phyloP scores from a whole-genome alignment of 2,329 filamentous ascomycete genomes.

The Xylaria sp. region DNA sequence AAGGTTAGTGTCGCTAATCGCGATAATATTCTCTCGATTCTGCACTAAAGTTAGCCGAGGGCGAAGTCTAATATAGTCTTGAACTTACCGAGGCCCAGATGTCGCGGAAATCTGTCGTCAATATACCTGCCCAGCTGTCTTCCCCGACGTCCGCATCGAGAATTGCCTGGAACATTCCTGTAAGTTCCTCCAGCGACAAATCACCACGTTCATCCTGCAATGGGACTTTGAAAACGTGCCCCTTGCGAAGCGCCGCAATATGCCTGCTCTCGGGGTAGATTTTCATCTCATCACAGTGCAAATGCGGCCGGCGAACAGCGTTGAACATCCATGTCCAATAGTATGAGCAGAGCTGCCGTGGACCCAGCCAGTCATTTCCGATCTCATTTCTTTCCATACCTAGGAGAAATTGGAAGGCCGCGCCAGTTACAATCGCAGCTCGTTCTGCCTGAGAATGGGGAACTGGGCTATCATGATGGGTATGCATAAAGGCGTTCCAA shows the following conservation, averaged over 20 bases:
- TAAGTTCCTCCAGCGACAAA: conserved; percentile 14
- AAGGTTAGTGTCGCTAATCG: conserved; percentile 2
- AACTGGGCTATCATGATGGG: conserved; percentile 16
- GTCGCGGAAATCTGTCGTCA: conserved; percentile 28
- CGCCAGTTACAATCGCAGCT: conserved; percentile 18
- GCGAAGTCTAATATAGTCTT: background rate
- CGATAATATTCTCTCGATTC: conserved; percentile 21
- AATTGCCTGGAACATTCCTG: conserved; percentile 27
- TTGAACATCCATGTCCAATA: conserved; percentile 33
- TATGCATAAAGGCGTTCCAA: conserved; percentile 23
- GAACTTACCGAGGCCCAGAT: conserved; percentile 18
- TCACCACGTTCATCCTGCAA: conserved; percentile 14
- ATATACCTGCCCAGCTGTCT: conserved; percentile 10
- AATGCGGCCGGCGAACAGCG: conserved; percentile 12
- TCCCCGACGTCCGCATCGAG: conserved; percentile 12
- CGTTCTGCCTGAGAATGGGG: conserved; percentile 31
- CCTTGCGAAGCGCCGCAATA: conserved; percentile 25
- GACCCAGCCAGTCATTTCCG: conserved; percentile 21
- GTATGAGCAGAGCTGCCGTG: conserved; percentile 24
- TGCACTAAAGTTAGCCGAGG: background rate
- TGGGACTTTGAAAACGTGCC: conserved; percentile 29
- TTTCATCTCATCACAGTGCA: conserved; percentile 23
- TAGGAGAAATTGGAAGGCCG: conserved; percentile 18
- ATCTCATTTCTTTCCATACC: conserved; percentile 26
- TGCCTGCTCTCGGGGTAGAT: conserved; percentile 24